Evolutionary conservation across 2,329 filamentous ascomycete species (phyloP), one percentile per base, ranked within the genome.

Genomic region (Davidsoniella eucalypti): DNA sequence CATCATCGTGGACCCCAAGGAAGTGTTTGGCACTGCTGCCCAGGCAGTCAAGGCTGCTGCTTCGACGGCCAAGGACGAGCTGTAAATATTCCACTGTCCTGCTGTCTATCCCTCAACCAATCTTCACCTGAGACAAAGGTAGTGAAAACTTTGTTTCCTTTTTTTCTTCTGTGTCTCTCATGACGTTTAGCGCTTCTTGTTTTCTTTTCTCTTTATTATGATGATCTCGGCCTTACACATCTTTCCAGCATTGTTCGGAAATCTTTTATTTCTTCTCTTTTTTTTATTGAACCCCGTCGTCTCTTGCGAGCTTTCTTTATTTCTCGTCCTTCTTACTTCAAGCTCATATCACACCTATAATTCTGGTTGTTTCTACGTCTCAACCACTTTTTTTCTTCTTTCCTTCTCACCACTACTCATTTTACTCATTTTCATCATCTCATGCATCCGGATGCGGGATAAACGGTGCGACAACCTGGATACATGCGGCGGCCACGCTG

Each of bases 51-150:
- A 38, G 8, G 43, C 44, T 29, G 37, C 29, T 25, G 50, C 44
- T 26, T 40, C 33, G n/a, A 26, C 33, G 2, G 41, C 46, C 41
- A 52, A 52, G 47, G 51, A 52, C 18, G 51, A 52, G 26, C 51
- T 52, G 51, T 52, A 50, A 49, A 46, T 38, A 33, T 33, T 12
- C 10, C 6, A 9, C 5, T 33, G n/a, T 17, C 37, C 16, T 38
- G 16, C 16, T 37, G 5, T 21, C 17, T 18, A 43, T 18, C 40
- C 9, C n/a, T 21, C n/a, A 41, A 17, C 38, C 38, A 9, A 4
- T 38, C 29, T 36, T 44, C 47, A 47, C 36, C 44, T 41, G 40
- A 33, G 26, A 33, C 26, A 8, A 12, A 33, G 26, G 26, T 33
- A 12, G 10, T 33, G 8, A 49, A 45, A 47, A 40, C 44, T 23